Evolutionary conservation across 371 early-diverging fungal genomes (phyloP).

Genomic region (Basidiobolus meristosporus): DNA sequence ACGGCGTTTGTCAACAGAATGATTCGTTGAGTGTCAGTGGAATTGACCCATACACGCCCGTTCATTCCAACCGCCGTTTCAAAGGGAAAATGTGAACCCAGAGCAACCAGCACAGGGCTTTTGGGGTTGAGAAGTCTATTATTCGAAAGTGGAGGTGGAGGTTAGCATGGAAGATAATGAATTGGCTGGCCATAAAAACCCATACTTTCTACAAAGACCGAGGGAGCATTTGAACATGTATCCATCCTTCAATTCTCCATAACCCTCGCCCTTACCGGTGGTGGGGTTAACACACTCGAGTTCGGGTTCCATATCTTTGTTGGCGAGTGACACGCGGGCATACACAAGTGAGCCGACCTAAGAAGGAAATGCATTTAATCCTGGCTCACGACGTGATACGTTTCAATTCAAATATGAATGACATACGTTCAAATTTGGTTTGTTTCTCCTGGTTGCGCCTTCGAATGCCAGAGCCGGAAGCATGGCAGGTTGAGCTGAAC

Average conservation of each 20-base stretch:
- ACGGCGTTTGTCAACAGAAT: constrained; percentile 54
- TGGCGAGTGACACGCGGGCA: constrained; percentile 65
- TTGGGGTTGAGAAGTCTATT: constrained; percentile 46
- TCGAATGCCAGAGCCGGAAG: constrained; percentile 75
- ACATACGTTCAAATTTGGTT: constrained; percentile 52
- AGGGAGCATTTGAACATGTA: constrained; percentile 47
- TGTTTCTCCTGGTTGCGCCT: constrained; percentile 83
- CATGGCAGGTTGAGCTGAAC: constrained; percentile 68
- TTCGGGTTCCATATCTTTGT: constrained; percentile 92
- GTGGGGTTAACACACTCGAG: constrained; percentile 70
- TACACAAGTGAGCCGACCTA: constrained; percentile 61
- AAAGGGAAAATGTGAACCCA: constrained; percentile 60
- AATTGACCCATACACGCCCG: constrained; percentile 80
- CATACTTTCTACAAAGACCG: constrained; percentile 44
- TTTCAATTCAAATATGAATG: neutral
- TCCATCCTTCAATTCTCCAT: constrained; percentile 58
- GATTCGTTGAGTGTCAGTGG: constrained; percentile 20
- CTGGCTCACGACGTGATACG: neutral
- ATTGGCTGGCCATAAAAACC: neutral
- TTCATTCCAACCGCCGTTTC: constrained; percentile 85
- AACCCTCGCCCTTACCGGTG: constrained; percentile 54
- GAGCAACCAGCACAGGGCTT: constrained; percentile 33
- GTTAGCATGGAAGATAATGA: neutral
- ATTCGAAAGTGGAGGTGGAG: neutral
- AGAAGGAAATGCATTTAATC: constrained; percentile 1